Conservation (phyloP, 1,284 basidiomycete genomes). For the Sutorius eximius region DNA sequence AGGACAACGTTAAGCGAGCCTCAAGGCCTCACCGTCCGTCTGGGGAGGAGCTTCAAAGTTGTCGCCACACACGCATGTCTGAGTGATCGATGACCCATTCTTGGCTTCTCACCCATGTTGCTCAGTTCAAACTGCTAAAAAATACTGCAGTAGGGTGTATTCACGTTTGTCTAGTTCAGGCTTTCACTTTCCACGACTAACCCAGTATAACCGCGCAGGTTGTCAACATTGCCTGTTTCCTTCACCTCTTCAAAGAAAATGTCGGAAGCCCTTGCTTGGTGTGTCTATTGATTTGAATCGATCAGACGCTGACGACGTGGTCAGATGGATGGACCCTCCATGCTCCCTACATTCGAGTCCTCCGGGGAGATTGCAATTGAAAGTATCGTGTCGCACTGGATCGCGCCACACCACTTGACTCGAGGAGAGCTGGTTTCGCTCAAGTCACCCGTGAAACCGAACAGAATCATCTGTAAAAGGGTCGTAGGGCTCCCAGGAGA, state of each 20-base stretch:
- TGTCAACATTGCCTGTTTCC: conserved; percentile 50
- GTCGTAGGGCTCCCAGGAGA: conserved; percentile 91
- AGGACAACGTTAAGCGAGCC: not conserved
- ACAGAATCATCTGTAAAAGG: conserved; percentile 83
- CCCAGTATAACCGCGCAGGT: conserved; percentile 35
- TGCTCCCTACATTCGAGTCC: conserved; percentile 79
- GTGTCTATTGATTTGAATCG: conserved; percentile 11
- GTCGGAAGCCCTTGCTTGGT: conserved; percentile 57
- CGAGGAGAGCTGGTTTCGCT: conserved; percentile 86
- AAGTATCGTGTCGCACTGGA: conserved; percentile 55
- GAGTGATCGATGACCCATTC: conserved; percentile 16
- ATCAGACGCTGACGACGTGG: not conserved
- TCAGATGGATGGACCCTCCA: conserved; percentile 76
- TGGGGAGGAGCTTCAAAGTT: not conserved
- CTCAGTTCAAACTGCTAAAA: conserved; percentile 19
- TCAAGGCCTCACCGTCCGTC: not conserved
- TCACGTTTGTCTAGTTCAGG: conserved; percentile 27
- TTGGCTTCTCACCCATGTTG: conserved; percentile 13
- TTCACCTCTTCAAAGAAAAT: conserved; percentile 61
- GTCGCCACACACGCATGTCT: not conserved
- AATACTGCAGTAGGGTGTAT: conserved; percentile 26
- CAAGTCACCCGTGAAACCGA: conserved; percentile 72
- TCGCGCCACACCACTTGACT: conserved; percentile 51
- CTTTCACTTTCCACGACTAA: not conserved
- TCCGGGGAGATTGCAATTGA: conserved; percentile 64